Evolutionary conservation across 306 rosid genomes (phyloP).

Genomic region (Quercus bicolor): DNA sequence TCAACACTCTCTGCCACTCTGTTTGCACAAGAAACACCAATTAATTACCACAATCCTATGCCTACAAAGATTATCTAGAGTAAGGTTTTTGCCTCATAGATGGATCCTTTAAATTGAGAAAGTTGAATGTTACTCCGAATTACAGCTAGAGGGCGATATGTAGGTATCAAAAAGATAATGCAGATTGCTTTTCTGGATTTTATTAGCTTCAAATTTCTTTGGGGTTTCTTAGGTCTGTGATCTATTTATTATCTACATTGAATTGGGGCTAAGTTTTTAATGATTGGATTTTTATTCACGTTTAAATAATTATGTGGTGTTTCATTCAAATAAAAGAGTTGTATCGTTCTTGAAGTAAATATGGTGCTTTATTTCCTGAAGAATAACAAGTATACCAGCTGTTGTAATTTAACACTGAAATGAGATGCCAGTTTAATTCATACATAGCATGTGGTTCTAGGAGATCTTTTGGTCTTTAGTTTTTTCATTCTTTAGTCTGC

Average conservation of each 20-base stretch:
- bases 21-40: too few species aligned
- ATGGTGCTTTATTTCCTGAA: not conserved
- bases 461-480: not conserved
- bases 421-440: not conserved
- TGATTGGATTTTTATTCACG: not conserved
- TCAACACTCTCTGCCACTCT: too few species aligned
- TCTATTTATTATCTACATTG: not conserved
- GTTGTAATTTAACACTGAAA: not conserved
- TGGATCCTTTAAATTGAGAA: not conserved
- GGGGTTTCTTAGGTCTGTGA: not conserved
- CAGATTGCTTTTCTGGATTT: not conserved
- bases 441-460: not conserved
- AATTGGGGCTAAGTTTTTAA: not conserved
- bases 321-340: not conserved
- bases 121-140: not conserved
- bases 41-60: too few species aligned
- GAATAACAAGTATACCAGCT: not conserved
- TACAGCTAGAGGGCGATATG: not conserved
- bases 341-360: not conserved
- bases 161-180: not conserved
- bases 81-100: not conserved
- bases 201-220: not conserved
- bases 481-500: conserved; percentile 2
- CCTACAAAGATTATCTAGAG: too few species aligned
- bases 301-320: not conserved